Percentiles rank a stretch among this genome's conserved stretches.
Evolutionary conservation across 441 rosid species (phyloP).

Genomic region (Biscutella laevigata): DNA sequence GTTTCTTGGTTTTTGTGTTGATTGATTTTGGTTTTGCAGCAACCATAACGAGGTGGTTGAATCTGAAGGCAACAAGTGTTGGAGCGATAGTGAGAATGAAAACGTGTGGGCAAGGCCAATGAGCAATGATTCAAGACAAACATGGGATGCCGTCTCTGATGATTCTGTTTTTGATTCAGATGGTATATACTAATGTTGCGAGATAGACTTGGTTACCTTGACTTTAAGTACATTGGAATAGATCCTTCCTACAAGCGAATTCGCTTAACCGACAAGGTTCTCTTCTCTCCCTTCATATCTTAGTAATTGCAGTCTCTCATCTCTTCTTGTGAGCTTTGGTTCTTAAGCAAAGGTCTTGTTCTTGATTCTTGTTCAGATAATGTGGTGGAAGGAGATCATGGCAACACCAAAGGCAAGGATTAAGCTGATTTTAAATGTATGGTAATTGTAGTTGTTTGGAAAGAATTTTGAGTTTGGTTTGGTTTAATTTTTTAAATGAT

Average conservation of each 20-base stretch:
- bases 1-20: background rate
- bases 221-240: conserved; percentile 44
- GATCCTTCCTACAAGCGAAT: conserved; percentile 49
- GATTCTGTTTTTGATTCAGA: conserved; percentile 45
- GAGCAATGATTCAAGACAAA: conserved; percentile 52
- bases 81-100: conserved; percentile 60
- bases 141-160: conserved; percentile 60
- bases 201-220: conserved; percentile 46
- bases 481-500: no score
- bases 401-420: background rate
- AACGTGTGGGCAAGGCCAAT: conserved; percentile 50
- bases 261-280: conserved; percentile 61
- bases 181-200: conserved; percentile 4
- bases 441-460: no score
- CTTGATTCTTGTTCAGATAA: conserved; percentile 22
- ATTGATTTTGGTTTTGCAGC: conserved; percentile 25
- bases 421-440: no score
- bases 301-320: background rate
- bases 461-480: no score
- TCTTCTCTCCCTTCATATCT: background rate
- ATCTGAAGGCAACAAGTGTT: conserved; percentile 45
- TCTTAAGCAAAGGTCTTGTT: background rate
- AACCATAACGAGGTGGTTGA: conserved; percentile 32
- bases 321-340: background rate
- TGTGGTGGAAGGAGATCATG: conserved; percentile 16